Base-by-base conservation (phyloP, 139 green algal genomes). In the Chlamydomonas sphaeroides region DNA sequence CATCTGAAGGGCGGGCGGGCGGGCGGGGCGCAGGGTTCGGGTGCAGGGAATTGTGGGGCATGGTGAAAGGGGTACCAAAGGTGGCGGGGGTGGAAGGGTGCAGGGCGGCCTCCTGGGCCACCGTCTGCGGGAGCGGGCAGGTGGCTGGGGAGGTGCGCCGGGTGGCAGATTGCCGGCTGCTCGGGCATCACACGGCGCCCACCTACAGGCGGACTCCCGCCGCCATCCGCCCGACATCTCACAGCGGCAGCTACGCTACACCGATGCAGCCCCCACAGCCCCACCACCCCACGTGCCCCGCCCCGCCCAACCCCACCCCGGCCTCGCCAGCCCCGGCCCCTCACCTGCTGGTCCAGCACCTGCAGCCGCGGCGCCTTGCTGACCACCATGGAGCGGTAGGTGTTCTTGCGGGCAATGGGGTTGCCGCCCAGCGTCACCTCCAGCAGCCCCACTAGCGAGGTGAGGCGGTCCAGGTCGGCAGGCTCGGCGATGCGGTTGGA, bases 401-500 rank as follows among this genome's bases (percentile, higher is more conserved):
- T 68, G 77, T 93, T 86, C 75, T 93, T 93, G 78, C 90, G 82
- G 32, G 81, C 85, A 42, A 95, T 48, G 14, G 92, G 91, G 85
- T 94, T 95, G 74, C 86, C 86, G 28, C 78, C 71, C 63, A 95
- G 69, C 20, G 82, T 89, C 18, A 95, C 59, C 82, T 95, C 90
- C 49, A 85, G 32, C 67, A 94, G 86, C n/a, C 30, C 53, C 32
- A 61, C 82, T 49, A 94, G 75, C 30, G n/a, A 39, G 1, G 68
- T 68, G 26, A 95, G 77, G 65, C 80, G 69, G 30, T 93, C 91
- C 72, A 94, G 51, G 36, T 94, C 92, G 8, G 48, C 74, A 21
- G 80, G 38, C 61, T 95, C 92, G 39, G n/a, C 56, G 45, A 95
- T 87, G 57, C 92, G 78, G 87, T 95, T 95, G 77, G 80, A 85